Evolutionary conservation across 257 asterid genomes (phyloP), one percentile per base, ranked within the genome.

Genomic region (Scutellaria barbata): DNA sequence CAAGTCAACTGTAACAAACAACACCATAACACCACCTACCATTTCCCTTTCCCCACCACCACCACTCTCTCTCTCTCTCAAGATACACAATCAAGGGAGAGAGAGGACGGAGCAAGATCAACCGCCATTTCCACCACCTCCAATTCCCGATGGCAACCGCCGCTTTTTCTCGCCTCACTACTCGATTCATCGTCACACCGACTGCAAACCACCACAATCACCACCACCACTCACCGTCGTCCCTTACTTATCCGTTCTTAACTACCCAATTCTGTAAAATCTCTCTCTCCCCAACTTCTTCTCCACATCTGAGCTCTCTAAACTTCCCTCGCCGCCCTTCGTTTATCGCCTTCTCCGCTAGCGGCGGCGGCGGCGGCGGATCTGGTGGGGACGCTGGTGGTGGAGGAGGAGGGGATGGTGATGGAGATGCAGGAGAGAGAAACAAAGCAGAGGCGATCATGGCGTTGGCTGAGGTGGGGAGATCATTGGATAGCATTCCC

Each of bases 401-500:
- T 0, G 79, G 84, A 0, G 76, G 84, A 0, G 87, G 71, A 2
- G 83, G 67, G 0, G 85, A 41, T 13, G 74, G 71, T 0, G 86
- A 81, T 8, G 97, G 71, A 11, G 95, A 87, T 86, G 96, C 93
- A 33, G 88, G 83, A 64, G 82, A 85, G 51, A 88, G 81, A 63
- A 93, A 93, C 87, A 88, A 41, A 75, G 72, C 77, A 9, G 97
- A 90, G 81, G 90, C 98, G 68, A 43, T 92, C 43, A 69, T 92
- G 87, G 96, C 89, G n/a, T 76, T 92, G 80, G 89, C 85, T 16
- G 93, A 92, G 69, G 92, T 16, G 0, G 96, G 90, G 13, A 84
- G 98, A 78, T 79, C 95, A 35, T 47, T 93, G 66, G 98, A 93
- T 14, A 90, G 84, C 82, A 78, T 93, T 71, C 97, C 98, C 5